These are phyloP conservation scores for Penicillium sp. DNA, from an alignment of 2,329 filamentous ascomycete genomes.

Conservation along the genomic window DNA sequence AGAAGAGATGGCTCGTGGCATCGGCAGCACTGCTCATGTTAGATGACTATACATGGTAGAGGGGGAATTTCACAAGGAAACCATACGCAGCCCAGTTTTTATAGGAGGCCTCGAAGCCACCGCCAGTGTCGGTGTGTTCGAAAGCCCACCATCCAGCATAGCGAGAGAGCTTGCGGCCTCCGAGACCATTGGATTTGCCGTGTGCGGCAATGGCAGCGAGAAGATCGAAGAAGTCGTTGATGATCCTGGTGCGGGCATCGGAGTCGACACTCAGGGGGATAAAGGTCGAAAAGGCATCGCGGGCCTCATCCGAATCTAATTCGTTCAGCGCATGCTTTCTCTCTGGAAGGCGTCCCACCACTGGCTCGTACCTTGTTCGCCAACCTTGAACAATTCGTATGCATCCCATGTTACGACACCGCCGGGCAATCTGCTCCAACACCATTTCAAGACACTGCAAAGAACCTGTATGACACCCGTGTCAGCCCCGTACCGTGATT, in stretches of 20 bases:
- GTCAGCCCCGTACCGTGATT: not conserved
- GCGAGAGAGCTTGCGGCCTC: constrained; percentile 89
- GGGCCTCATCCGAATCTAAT: constrained; percentile 84
- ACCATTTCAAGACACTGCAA: constrained; percentile 96
- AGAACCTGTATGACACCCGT: constrained; percentile 66
- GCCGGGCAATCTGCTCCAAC: constrained; percentile 88
- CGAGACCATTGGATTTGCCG: constrained; percentile 89
- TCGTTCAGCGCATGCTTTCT: constrained; percentile 24
- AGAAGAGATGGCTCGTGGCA: constrained; percentile 95
- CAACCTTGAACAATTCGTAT: constrained; percentile 93
- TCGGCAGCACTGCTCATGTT: constrained; percentile 74
- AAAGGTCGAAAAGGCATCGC: constrained; percentile 94
- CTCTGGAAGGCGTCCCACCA: not conserved
- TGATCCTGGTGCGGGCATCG: constrained; percentile 80
- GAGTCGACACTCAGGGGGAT: constrained; percentile 93
- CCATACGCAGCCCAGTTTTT: constrained; percentile 79
- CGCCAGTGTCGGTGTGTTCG: constrained; percentile 82
- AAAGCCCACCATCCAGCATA: constrained; percentile 99
- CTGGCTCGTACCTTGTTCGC: constrained; percentile 74
- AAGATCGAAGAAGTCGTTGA: constrained; percentile 95
- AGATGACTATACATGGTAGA: constrained; percentile 25
- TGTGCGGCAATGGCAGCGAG: constrained; percentile 89
- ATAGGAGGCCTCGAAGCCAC: constrained; percentile 94
- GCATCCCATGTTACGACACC: constrained; percentile 97
- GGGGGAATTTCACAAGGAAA: not conserved